Evolutionary conservation across 345 rosid genomes (phyloP), one percentile per base, ranked within the genome.

Genomic region (Isatis tinctoria): DNA sequence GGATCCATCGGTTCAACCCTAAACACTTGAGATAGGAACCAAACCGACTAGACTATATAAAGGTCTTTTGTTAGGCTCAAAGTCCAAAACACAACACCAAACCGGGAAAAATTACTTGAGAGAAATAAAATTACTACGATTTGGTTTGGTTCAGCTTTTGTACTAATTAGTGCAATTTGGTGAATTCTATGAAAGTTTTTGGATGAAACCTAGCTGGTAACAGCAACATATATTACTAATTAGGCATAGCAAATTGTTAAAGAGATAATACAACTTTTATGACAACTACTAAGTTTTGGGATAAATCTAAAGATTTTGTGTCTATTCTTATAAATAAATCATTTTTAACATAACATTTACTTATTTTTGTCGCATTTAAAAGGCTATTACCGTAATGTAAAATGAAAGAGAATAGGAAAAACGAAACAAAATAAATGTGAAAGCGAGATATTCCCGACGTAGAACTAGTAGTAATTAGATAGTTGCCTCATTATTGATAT

Each of bases 391-490:
- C 27, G 27, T 43, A 73, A 53, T 44, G 70, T 73, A 64, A 33
- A 54, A 44, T 56, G 16, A 10, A 32, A n/a, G n/a, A n/a, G n/a
- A 60, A 26, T 16, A 6, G 43, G 44, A 39, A 26, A 73, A 73
- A 64, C 3, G 56, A 22, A 65, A 45, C 22, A 65, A 65, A 48
- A 37, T 37, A 6, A 66, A 74, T 47, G 73, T 47, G 67, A 74
- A 67, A 74, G 67, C 27, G 73, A 74, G 44, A 67, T 67, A 67
- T 47, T 48, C 67, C 78, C 67, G 67, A 58, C 66, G 32, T 74
- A 18, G 66, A 47, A 26, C 24, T 36, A 27, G 30, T 8, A 58
- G 66, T 58, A 47, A 66, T 37, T 66, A 17, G 33, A 58, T 58
- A 9, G 33, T 58, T 45, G 53, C 30, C 26, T 67, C 67, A 74